Conservation (phyloP, 2,329 filamentous ascomycete genomes). For the Pseudopyricularia javanii region DNA sequence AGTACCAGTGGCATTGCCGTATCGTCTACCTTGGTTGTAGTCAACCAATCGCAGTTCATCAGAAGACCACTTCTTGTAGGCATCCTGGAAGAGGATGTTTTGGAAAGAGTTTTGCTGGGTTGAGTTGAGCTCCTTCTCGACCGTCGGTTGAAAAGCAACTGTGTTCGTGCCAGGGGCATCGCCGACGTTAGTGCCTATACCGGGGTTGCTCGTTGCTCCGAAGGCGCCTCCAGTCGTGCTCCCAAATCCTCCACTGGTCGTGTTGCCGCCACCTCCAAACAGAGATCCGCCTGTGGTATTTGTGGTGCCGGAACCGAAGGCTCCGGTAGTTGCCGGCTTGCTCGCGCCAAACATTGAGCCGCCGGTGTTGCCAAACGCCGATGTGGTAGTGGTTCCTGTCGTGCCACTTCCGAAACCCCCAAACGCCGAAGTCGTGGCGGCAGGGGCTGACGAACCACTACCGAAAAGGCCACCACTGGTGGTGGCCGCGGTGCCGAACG, state of each 20-base stretch:
- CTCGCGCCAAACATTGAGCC: slow-evolving; percentile 35
- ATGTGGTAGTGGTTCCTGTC: slow-evolving; percentile 19
- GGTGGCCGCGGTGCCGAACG: slow-evolving; percentile 34
- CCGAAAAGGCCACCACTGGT: slow-evolving; percentile 33
- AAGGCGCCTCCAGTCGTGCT: slow-evolving; percentile 7
- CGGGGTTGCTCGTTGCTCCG: slow-evolving; percentile 28
- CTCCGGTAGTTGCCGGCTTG: slow-evolving; percentile 29
- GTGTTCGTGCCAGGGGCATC: slow-evolving; percentile 58
- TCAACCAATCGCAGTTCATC: slow-evolving; percentile 75
- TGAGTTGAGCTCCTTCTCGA: slow-evolving; percentile 58
- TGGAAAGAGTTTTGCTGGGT: slow-evolving; percentile 55
- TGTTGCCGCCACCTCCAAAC: slow-evolving; percentile 29
- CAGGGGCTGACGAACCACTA: slow-evolving; percentile 20
- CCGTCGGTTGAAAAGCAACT: slow-evolving; percentile 54
- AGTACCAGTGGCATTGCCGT: slow-evolving; percentile 63
- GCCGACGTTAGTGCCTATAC: slow-evolving; percentile 36
- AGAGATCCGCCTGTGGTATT: slow-evolving; percentile 23
- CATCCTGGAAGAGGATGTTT: slow-evolving; percentile 65
- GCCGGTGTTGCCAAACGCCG: slow-evolving; percentile 26
- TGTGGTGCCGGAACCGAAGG: slow-evolving; percentile 23
- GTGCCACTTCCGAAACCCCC: slow-evolving; percentile 26
- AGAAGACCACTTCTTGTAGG: slow-evolving; percentile 83
- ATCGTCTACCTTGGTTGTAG: slow-evolving; percentile 76
- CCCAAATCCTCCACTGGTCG: slow-evolving; percentile 26
- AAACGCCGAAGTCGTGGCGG: slow-evolving; percentile 20